Evolutionary conservation across 2,329 filamentous ascomycete species (phyloP).

Genomic region (Rutstroemia sp.): DNA sequence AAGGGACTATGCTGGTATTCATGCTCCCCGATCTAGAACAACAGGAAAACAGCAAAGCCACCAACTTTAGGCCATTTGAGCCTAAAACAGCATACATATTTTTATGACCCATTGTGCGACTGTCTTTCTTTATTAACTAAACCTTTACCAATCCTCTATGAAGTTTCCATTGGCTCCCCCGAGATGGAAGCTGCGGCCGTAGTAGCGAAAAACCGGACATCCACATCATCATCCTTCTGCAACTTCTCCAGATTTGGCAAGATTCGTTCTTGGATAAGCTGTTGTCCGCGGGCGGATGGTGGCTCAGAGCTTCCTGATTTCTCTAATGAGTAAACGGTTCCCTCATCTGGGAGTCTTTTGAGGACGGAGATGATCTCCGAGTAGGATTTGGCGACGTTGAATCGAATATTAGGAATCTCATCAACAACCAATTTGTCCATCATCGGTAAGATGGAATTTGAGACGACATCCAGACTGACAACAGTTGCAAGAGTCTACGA

Average conservation of each 20-base stretch:
- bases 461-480: slow-evolving; percentile 87
- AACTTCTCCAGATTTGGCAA: slow-evolving; percentile 89
- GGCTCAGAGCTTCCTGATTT: slow-evolving; percentile 58
- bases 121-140: slow-evolving; percentile 20
- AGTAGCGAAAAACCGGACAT: slow-evolving; percentile 95
- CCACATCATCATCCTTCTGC: slow-evolving; percentile 94
- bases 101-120: slow-evolving; percentile 13
- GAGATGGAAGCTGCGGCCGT: slow-evolving; percentile 59
- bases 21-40: slow-evolving; percentile 29
- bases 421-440: slow-evolving; percentile 89
- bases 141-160: slow-evolving; percentile 33
- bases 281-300: slow-evolving; percentile 65
- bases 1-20: slow-evolving; percentile 28
- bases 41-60: slow-evolving; percentile 19
- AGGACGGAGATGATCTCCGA: slow-evolving; percentile 83
- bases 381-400: slow-evolving; percentile 99
- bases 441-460: slow-evolving; percentile 89
- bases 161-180: slow-evolving; percentile 48
- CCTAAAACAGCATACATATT: slow-evolving; percentile 23
- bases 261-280: slow-evolving; percentile 79
- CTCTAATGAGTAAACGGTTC: slow-evolving; percentile 78
- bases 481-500: slow-evolving; percentile 83
- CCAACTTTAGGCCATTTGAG: slow-evolving; percentile 19
- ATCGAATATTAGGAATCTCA: slow-evolving; percentile 97
- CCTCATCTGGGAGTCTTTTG: slow-evolving; percentile 80